Evolutionary conservation across 805 yeast genomes (phyloP).

Genomic region (Candida broadrunensis): DNA sequence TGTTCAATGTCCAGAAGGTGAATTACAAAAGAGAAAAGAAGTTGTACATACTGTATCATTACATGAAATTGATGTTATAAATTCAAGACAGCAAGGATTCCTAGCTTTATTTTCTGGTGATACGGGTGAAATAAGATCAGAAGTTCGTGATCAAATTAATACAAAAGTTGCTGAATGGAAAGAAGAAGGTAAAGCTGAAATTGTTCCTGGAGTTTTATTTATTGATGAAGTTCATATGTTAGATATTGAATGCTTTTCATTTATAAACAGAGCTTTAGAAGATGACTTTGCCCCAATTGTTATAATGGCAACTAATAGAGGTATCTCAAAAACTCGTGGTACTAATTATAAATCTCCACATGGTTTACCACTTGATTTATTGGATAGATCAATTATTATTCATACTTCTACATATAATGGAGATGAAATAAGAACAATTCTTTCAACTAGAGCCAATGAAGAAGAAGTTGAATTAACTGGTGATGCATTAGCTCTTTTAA

Average conservation of each 20-base stretch:
- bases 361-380: constrained; percentile 93
- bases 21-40: constrained; percentile 90
- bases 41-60: constrained; percentile 97
- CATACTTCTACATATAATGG: constrained; percentile 76
- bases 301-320: constrained; percentile 97
- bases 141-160: constrained; percentile 94
- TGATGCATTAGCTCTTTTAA: constrained; percentile 83
- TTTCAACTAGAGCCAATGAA: constrained; percentile 86
- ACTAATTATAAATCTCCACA: constrained; percentile 93
- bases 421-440: constrained; percentile 82
- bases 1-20: constrained; percentile 98
- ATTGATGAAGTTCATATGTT: constrained; percentile 99
- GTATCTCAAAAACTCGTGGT: constrained; percentile 90
- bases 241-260: constrained; percentile 95
- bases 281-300: constrained; percentile 96
- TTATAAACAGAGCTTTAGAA: constrained; percentile 92
- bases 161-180: constrained; percentile 97
- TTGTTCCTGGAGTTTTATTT: constrained; percentile 95
- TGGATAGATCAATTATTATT: constrained; percentile 90
- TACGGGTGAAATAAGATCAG: constrained; percentile 96
- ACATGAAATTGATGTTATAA: constrained; percentile 96
- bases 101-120: constrained; percentile 93
- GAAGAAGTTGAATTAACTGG: constrained; percentile 83
- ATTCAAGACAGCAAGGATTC: constrained; percentile 96
- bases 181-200: constrained; percentile 98